Conservation (phyloP, 371 early-diverging fungal species). For the Mucor mucedo region DNA sequence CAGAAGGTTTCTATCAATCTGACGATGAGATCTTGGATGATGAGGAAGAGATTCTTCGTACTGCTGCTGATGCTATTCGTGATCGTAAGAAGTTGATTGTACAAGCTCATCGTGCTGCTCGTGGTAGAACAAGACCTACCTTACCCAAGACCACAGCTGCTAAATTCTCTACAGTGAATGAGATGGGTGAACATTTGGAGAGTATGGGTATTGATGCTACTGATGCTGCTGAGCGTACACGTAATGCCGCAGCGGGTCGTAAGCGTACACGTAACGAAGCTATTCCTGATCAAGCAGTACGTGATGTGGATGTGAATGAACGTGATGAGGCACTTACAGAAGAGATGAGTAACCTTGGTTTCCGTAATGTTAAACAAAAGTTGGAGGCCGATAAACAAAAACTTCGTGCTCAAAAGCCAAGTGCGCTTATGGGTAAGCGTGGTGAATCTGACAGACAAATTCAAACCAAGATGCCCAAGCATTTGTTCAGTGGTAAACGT, state of each 20-base stretch:
- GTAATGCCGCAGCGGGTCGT: conserved; percentile 51
- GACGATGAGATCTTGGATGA: conserved; percentile 74
- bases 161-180: conserved; percentile 53
- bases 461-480: conserved; percentile 93
- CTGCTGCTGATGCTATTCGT: conserved; percentile 82
- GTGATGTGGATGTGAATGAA: conserved; percentile 55
- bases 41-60: conserved; percentile 78
- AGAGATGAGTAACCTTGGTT: conserved; percentile 77
- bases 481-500: conserved; percentile 95
- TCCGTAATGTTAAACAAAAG: conserved; percentile 77
- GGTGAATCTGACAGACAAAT: conserved; percentile 96
- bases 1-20: conserved; percentile 94
- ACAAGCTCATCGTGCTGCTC: conserved; percentile 72
- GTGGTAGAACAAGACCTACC: conserved; percentile 70
- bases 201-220: conserved; percentile 66
- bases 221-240: conserved; percentile 57
- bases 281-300: conserved; percentile 66
- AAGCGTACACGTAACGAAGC: conserved; percentile 81
- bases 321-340: conserved; percentile 55
- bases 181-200: conserved; percentile 66
- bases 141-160: conserved; percentile 63
- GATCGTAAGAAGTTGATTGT: conserved; percentile 86
- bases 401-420: conserved; percentile 69
- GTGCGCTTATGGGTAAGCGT: conserved; percentile 81
- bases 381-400: conserved; percentile 78